A percentile compares a stretch with the other conserved stretches of the same genome.
Conservation (phyloP, 1,139 yeast species). For the Saccharomycopsis phalli region DNA sequence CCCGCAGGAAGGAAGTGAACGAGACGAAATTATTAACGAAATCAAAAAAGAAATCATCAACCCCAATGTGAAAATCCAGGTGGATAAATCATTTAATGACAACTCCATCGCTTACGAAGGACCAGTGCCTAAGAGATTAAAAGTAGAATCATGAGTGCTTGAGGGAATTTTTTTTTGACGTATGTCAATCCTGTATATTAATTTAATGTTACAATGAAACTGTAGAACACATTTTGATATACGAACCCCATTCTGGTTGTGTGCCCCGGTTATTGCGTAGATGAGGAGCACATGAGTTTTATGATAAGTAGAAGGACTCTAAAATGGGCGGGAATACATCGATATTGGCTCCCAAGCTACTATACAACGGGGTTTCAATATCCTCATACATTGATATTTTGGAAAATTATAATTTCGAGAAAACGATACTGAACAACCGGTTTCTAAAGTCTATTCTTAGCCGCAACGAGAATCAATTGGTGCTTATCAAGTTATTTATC, state of each 20-base stretch:
- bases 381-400: conserved; percentile 19
- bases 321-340: conserved; percentile 19
- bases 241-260: no score
- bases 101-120: neutral
- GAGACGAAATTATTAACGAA: conserved; percentile 15
- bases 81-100: neutral
- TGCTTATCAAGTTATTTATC: conserved; percentile 16
- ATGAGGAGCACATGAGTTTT: neutral
- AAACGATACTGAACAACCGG: conserved; percentile 13
- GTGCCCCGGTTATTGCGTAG: neutral
- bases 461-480: neutral
- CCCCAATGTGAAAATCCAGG: conserved; percentile 16
- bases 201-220: no score
- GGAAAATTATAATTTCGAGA: conserved; percentile 11
- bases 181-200: neutral
- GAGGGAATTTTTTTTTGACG: neutral
- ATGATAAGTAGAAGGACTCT: neutral
- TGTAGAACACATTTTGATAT: no score
- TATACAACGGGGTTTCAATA: conserved; percentile 15
- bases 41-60: conserved; percentile 17
- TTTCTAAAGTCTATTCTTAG: conserved; percentile 18
- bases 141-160: conserved; percentile 2
- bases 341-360: conserved; percentile 14
- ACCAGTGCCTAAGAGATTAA: neutral
- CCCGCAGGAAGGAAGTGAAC: conserved; percentile 2